Conservation (phyloP, 1,284 basidiomycete genomes). For the Austroboletus niveus region DNA sequence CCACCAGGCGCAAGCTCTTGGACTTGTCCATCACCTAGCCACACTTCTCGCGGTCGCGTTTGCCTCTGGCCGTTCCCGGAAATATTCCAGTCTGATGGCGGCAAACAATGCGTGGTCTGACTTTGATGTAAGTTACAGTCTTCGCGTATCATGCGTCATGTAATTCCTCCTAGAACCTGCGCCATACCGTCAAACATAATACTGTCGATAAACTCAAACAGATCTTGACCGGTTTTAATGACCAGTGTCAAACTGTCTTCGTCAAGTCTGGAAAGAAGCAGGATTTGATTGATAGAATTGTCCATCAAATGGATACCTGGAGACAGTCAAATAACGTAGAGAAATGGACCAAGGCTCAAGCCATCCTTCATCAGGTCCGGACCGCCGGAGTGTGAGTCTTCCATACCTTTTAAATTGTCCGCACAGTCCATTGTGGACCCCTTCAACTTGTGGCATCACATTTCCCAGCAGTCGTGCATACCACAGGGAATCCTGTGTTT, state of each 20-base stretch:
- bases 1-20: conserved; percentile 10
- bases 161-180: conserved; percentile 40
- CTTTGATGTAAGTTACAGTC: conserved; percentile 31
- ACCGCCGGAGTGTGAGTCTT: conserved; percentile 57
- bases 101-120: conserved; percentile 33
- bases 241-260: conserved; percentile 65
- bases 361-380: conserved; percentile 60
- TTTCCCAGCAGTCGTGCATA: conserved; percentile 5
- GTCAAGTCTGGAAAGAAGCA: conserved; percentile 81
- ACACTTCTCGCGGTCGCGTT: conserved; percentile 11
- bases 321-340: conserved; percentile 51
- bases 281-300: conserved; percentile 75
- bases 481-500: conserved; percentile 2
- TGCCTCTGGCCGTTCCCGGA: conserved; percentile 4
- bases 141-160: conserved; percentile 9
- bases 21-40: conserved; percentile 3
- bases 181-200: conserved; percentile 47
- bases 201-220: conserved; percentile 81
- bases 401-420: conserved; percentile 7
- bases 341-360: conserved; percentile 64
- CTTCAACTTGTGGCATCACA: conserved; percentile 10
- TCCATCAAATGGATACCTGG: conserved; percentile 56
- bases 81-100: conserved; percentile 24
- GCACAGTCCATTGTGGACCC: conserved; percentile 4
- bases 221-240: conserved; percentile 70